Evolutionary conservation across 768 basidiomycete species (phyloP), one percentile per base, ranked within the genome.

Genomic region (Rubroboletus pulcherrimus): DNA sequence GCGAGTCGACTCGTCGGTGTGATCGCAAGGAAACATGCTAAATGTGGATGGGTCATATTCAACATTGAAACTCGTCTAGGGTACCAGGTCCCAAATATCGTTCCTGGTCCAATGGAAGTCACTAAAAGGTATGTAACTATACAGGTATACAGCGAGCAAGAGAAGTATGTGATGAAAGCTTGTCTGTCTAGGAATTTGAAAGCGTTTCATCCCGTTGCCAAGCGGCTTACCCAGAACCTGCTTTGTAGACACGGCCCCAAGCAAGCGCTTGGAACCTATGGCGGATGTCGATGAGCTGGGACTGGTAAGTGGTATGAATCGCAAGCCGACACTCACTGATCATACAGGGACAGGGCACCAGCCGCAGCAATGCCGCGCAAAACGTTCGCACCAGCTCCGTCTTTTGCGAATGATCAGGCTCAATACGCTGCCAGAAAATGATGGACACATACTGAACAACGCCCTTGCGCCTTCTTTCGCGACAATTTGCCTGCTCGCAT

Each of bases 281-380:
- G 49, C 2, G 35, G 45, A 33, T n/a, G n/a, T n/a, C n/a, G n/a
- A n/a, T 50, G 46, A 63, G 38, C n/a, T 35, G 2, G 30, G 57
- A 31, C 24, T 24, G 0, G 30, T 34, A 40, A 29, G 49, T 17
- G 19, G 7, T 38, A 24, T 24, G 35, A 26, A 47, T 9, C 11
- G 8, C 8, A 35, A 17, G 5, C 35, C 6, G 31, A 33, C 21
- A 55, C 67, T 60, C 48, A 75, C 77, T 84, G 81, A 74, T 85
- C 84, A 73, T 85, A 85, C 49, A 85, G 66, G 30, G 84, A 82
- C 63, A 85, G 69, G 57, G 82, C 84, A 71, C 84, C 73, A 21
- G 73, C 73, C n/a, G 66, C 66, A 7, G 73, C 73, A n/a, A 75
- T 57, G 70, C 84, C 81, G 69, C 84, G 82, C 63, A 85, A 51